phyloP scores from a whole-genome alignment of 2,329 filamentous ascomycete species.

The Fusarium setosum region DNA sequence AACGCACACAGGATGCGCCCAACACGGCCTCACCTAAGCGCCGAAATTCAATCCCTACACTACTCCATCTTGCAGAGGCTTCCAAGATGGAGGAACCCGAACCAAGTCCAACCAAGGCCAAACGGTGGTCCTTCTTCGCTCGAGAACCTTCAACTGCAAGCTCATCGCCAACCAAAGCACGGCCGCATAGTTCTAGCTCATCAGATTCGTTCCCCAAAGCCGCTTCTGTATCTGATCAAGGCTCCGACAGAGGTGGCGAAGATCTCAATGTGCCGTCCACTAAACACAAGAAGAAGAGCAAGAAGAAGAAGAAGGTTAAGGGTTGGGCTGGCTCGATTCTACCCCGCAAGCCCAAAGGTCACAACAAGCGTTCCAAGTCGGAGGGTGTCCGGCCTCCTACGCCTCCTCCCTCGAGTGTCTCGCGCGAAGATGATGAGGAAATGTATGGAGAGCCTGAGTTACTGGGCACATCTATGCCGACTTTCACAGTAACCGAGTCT shows the following conservation, averaged over 20 bases:
- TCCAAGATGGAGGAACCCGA: slow-evolving; percentile 49
- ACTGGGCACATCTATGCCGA: slow-evolving; percentile 48
- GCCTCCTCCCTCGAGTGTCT: slow-evolving; percentile 52
- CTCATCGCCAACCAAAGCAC: slow-evolving; percentile 58
- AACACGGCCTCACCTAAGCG: slow-evolving; percentile 53
- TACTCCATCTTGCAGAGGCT: slow-evolving; percentile 56
- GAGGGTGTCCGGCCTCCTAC: slow-evolving; percentile 57
- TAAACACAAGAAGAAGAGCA: slow-evolving; percentile 45
- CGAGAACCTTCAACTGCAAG: slow-evolving; percentile 65
- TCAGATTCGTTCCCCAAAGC: slow-evolving; percentile 51
- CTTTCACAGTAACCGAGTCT: slow-evolving; percentile 56
- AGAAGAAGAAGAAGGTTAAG: slow-evolving; percentile 77
- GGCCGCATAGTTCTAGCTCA: slow-evolving; percentile 61
- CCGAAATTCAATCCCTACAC: slow-evolving; percentile 69
- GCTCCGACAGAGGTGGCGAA: slow-evolving; percentile 44
- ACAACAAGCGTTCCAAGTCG: slow-evolving; percentile 55
- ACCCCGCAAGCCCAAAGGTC: slow-evolving; percentile 68
- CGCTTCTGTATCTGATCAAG: slow-evolving; percentile 51
- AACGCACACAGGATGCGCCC: slow-evolving; percentile 52
- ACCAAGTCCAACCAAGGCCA: slow-evolving; percentile 64
- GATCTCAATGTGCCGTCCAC: slow-evolving; percentile 30
- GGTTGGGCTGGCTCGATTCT: slow-evolving; percentile 77
- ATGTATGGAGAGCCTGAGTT: slow-evolving; percentile 41
- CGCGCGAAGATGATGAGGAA: slow-evolving; percentile 44
- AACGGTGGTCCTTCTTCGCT: slow-evolving; percentile 72